These are phyloP conservation scores for Saccharum officinarum DNA, from an alignment of 176 grass and related monocot species.

Conservation along the genomic window DNA sequence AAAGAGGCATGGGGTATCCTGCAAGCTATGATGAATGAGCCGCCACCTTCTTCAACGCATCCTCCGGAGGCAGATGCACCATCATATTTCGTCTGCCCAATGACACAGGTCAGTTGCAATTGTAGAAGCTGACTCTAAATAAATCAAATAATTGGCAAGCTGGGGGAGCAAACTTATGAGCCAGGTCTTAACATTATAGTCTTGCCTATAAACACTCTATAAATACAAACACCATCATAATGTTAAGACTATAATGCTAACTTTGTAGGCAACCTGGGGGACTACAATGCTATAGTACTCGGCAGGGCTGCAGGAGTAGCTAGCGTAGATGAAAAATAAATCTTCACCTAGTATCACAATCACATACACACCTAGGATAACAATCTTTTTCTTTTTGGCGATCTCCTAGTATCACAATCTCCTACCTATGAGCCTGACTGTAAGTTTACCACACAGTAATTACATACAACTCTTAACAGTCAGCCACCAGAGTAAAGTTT, in stretches of 20 bases:
- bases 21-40: conserved; percentile 51
- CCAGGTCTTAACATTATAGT: too few relatives aligned
- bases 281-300: background rate
- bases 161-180: too few relatives aligned
- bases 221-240: too few relatives aligned
- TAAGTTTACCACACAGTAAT: conserved; percentile 15
- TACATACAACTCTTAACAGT: background rate
- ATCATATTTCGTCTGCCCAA: conserved; percentile 59
- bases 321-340: conserved; percentile 20
- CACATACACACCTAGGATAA: too few relatives aligned
- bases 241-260: too few relatives aligned
- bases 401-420: background rate
- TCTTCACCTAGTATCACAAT: background rate
- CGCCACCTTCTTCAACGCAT: background rate
- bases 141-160: too few relatives aligned
- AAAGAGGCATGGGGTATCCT: conserved; percentile 59
- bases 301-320: background rate
- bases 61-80: conserved; percentile 27
- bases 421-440: background rate
- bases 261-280: too few relatives aligned
- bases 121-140: background rate
- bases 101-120: conserved; percentile 41
- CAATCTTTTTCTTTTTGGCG: too few relatives aligned
- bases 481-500: background rate
- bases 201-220: too few relatives aligned